Evolutionary conservation across 2,329 filamentous ascomycete species (phyloP).

Genomic region (Alternaria solani): DNA sequence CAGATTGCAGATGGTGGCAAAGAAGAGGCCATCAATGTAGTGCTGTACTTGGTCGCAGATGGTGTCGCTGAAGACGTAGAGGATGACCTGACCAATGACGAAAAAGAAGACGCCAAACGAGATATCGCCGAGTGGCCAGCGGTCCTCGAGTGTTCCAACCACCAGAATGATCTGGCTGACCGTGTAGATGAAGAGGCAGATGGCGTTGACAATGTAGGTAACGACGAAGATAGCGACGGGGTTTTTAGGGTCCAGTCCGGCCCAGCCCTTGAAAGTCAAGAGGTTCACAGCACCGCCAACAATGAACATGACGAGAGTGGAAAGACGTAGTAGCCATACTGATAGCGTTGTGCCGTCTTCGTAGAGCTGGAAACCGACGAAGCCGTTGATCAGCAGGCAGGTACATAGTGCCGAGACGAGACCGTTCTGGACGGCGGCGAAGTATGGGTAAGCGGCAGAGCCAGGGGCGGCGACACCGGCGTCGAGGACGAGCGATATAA

Average conservation of each 20-base stretch:
- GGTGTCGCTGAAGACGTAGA: conserved; percentile 86
- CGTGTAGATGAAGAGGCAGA: conserved; percentile 86
- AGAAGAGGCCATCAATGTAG: conserved; percentile 93
- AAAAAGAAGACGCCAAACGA: conserved; percentile 91
- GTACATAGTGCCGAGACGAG: conserved; percentile 85
- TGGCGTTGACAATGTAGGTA: conserved; percentile 87
- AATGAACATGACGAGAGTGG: conserved; percentile 81
- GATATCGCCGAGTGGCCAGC: conserved; percentile 94
- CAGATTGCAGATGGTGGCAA: conserved; percentile 92
- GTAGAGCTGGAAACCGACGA: conserved; percentile 97
- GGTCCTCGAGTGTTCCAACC: conserved; percentile 86
- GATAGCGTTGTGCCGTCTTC: conserved; percentile 95
- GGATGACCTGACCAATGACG: conserved; percentile 86
- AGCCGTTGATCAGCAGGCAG: conserved; percentile 93
- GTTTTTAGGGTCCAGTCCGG: conserved; percentile 81
- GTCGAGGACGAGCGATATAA: conserved; percentile 88
- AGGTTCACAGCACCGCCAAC: conserved; percentile 88
- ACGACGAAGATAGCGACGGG: conserved; percentile 91
- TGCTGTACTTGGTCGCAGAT: conserved; percentile 88
- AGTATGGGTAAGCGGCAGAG: conserved; percentile 84
- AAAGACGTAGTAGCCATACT: conserved; percentile 87
- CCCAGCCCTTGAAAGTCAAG: conserved; percentile 92
- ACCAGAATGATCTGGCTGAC: conserved; percentile 90
- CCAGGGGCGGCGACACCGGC: conserved; percentile 89
- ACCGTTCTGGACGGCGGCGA: conserved; percentile 86